A percentile compares a stretch with the other conserved stretches of the same genome.
Conservation (phyloP, 352 stramenopile genomes). For the Pythium rishiriense region DNA sequence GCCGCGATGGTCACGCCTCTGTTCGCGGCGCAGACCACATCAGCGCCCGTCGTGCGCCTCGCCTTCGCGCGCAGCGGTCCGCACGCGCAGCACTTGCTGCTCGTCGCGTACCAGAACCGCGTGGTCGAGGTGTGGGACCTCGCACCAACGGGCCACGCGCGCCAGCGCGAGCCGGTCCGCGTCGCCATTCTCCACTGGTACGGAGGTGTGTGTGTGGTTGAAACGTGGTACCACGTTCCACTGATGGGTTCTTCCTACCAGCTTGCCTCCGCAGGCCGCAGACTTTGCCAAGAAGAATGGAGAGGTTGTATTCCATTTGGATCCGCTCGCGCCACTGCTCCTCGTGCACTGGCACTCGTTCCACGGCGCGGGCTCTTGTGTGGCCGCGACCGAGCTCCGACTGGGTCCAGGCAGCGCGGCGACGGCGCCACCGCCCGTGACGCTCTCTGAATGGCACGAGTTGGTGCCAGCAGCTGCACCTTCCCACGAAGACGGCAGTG, state of each 20-base stretch:
- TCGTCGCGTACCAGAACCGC: conserved; percentile 57
- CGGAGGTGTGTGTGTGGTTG: no score
- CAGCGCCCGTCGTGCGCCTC: conserved; percentile 49
- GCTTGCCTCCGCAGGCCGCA: conserved; percentile 37
- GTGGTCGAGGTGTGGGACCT: conserved; percentile 56
- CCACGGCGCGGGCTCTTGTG: conserved; percentile 13
- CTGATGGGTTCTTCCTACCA: conserved; percentile 12
- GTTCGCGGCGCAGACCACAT: conserved; percentile 35
- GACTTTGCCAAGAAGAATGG: conserved; percentile 60
- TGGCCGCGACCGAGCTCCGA: conserved; percentile 8
- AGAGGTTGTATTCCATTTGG: conserved; percentile 42
- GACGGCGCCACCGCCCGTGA: background rate
- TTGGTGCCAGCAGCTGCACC: conserved; percentile 9
- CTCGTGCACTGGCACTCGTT: conserved; percentile 45
- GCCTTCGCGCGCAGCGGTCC: conserved; percentile 30
- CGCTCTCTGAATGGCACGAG: conserved; percentile 27
- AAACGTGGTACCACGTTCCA: background rate
- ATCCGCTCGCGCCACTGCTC: conserved; percentile 44
- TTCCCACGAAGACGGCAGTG: conserved; percentile 22
- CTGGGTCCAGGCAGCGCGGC: background rate
- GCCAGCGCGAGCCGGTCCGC: conserved; percentile 31
- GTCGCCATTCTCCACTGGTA: conserved; percentile 38
- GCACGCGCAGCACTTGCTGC: conserved; percentile 32
- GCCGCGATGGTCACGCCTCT: conserved; percentile 33
- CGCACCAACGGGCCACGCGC: background rate